phyloP scores from a whole-genome alignment of 768 basidiomycete species.

The Tylopilus subfusipes region DNA sequence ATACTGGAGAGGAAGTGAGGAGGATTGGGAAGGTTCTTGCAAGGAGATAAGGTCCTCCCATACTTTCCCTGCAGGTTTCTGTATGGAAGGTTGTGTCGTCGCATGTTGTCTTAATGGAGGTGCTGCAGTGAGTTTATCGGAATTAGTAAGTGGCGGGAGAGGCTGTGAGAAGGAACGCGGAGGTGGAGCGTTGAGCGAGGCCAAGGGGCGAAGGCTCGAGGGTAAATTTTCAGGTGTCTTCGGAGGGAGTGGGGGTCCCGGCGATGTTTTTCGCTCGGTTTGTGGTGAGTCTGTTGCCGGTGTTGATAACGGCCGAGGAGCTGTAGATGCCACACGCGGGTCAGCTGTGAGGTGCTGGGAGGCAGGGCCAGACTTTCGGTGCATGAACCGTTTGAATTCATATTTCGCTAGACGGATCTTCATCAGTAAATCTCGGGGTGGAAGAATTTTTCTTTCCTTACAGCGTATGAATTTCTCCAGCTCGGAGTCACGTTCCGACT shows the following conservation, averaged over 20 bases:
- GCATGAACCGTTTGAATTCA: constrained; percentile 67
- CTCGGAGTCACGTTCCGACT: constrained; percentile 81
- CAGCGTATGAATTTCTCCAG: constrained; percentile 88
- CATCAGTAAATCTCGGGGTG: background rate
- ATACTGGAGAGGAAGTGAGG: constrained; percentile 49
- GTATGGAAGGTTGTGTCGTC: constrained; percentile 10
- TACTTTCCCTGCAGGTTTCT: constrained; percentile 35
- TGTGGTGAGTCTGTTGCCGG: constrained; percentile 8
- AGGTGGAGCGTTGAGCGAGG: constrained; percentile 15
- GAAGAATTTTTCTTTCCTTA: constrained; percentile 32
- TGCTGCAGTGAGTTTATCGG: constrained; percentile 15
- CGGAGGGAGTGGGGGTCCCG: constrained; percentile 27
- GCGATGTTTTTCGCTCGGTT: constrained; percentile 18
- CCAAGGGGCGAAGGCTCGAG: constrained; percentile 13
- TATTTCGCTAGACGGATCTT: constrained; percentile 61
- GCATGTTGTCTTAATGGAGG: constrained; percentile 5
- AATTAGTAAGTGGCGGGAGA: constrained; percentile 10
- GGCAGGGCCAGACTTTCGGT: constrained; percentile 38
- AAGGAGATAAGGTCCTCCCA: constrained; percentile 58
- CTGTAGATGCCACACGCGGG: constrained; percentile 37
- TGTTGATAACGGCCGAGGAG: constrained; percentile 14
- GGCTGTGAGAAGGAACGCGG: constrained; percentile 38
- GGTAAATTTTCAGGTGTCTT: constrained; percentile 27
- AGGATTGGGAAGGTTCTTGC: constrained; percentile 35
- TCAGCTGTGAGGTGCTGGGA: constrained; percentile 38